These are phyloP conservation scores for Phytophthora cryptogea DNA, from an alignment of 352 stramenopile genomes.

Conservation along the genomic window DNA sequence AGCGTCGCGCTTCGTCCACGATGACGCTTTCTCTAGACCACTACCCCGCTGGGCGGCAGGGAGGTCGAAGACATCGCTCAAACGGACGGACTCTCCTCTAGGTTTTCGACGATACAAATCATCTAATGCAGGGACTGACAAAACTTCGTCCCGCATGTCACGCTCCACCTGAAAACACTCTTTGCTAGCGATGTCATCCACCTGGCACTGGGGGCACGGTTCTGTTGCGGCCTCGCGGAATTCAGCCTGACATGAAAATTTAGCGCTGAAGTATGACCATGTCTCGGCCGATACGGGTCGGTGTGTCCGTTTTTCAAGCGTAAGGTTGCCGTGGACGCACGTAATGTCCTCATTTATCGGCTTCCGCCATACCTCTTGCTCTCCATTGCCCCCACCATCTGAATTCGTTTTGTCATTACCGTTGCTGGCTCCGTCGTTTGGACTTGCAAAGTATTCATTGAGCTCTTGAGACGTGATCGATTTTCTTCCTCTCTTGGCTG, in stretches of 20 bases:
- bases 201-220: conserved; percentile 56
- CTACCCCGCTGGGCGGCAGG: conserved; percentile 20
- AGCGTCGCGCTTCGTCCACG: conserved; percentile 25
- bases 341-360: conserved; percentile 78
- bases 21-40: conserved; percentile 28
- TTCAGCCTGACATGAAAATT: conserved; percentile 51
- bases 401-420: conserved; percentile 5
- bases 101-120: conserved; percentile 59
- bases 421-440: conserved; percentile 9
- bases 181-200: conserved; percentile 55
- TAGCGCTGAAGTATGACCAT: conserved; percentile 67
- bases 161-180: conserved; percentile 59
- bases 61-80: conserved; percentile 56
- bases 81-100: conserved; percentile 36
- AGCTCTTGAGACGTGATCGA: conserved; percentile 16
- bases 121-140: conserved; percentile 50
- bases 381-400: conserved; percentile 15
- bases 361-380: conserved; percentile 38
- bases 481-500: conserved; percentile 34
- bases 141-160: conserved; percentile 59
- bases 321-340: conserved; percentile 68
- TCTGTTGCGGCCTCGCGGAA: conserved; percentile 40
- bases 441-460: conserved; percentile 16
- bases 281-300: conserved; percentile 48
- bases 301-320: conserved; percentile 72